Evolutionary conservation across 2,329 filamentous ascomycete species (phyloP), one percentile per base, ranked within the genome.

Genomic region (Ustulina deusta): DNA sequence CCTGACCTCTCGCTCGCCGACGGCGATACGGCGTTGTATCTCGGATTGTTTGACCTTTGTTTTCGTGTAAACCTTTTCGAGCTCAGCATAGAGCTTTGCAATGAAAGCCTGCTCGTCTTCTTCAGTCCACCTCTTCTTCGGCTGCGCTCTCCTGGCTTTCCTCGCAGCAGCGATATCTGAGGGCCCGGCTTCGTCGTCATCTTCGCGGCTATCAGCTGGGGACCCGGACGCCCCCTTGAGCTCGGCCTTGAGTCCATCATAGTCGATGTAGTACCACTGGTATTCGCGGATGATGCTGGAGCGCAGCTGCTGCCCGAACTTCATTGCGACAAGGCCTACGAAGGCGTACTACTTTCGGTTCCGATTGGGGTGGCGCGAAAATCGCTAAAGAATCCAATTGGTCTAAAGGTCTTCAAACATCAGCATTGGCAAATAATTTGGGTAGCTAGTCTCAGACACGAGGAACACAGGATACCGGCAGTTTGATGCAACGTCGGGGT

Each of bases 251-350:
- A 99, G 88, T 72, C 91, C 93, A 79, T 97, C 94, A 83, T 99
- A 99, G 82, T 93, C 92, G 82, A 99, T 97, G 83, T 99, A 99
- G 85, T 97, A 93, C 90, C 94, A 97, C 80, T 94, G 91, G 84
- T 97, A 99, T 83, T 98, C 94, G 85, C 93, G 94, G 82, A 98
- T 97, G 78, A 97, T 88, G 79, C 94, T 97, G 77, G 93, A 95
- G 72, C 93, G 93, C 77, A 99, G 90, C 86, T 99, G 94, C 82
- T 97, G 93, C 80, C 96, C 96, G 86, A 98, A 99, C 86, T 91
- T 91, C 89, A 91, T 91, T 83, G 87, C 83, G 82, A 89, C 78
- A 71, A 84, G 79, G 68, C 86, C 86, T 51, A 85, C 87, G 38
- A 78, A 77, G 71, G 83, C 71, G 65, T 66, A 72, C 72, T 72